Evolutionary conservation across 352 stramenopile species (phyloP), one percentile per base, ranked within the genome.

Genomic region (Aphanomyces astaci): DNA sequence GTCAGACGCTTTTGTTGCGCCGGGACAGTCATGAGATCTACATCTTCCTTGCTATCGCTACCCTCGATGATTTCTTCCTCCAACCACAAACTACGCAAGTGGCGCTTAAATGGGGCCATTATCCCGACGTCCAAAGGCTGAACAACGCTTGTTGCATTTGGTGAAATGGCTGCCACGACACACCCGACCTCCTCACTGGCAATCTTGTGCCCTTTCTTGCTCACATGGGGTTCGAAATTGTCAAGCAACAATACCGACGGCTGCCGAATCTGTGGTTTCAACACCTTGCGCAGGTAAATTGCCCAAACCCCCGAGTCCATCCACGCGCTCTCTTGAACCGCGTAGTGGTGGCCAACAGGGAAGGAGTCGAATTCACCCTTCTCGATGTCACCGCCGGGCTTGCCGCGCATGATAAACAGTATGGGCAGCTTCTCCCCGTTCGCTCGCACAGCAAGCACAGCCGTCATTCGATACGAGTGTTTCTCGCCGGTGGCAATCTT

Each of bases 221-320:
- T 71, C 0, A 71, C 63, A 52, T 71, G 63, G 10, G 63, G 19
- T 1, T 74, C 70, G 46, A 74, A 72, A n/a, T 71, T 73, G 64
- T 75, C 69, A 19, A 71, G 13, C 0, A 73, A 27, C 19, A 76
- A 25, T 4, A 76, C 52, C 3, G 28, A 56, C 49, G 75, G 74
- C n/a, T n/a, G 0, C 13, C 43, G 3, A 63, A 9, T 27, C 71
- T 17, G 15, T 17, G 48, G 11, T 4, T 3, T 0, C 72, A 62
- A 28, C 43, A 69, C 10, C 63, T 17, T 2, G n/a, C 25, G 1
- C n/a, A 71, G 60, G 51, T 76, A 74, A 5, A 13, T 1, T 3
- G 25, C 1, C 72, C 72, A 73, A 15, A 56, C 62, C 0, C 0
- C 3, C 4, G 28, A 25, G 36, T 73, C 68, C 69, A 74, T 73